Percentiles rank a stretch among this genome's conserved stretches.
Conservation (phyloP, 2,329 filamentous ascomycete species). For the Neodidymelliopsis sp. region DNA sequence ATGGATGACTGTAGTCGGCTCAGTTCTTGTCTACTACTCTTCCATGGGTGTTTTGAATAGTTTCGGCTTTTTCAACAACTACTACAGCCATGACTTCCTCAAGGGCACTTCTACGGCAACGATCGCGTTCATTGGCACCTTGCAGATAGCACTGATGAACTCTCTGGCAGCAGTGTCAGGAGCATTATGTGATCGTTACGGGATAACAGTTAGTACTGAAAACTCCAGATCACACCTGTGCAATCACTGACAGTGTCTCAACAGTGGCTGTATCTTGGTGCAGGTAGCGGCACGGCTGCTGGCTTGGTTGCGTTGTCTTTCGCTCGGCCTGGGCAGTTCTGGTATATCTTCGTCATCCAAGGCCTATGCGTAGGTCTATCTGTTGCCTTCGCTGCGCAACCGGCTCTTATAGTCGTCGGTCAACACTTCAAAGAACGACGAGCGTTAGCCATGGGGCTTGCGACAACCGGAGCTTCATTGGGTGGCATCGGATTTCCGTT, state of each 20-base stretch:
- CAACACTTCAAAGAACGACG: conserved; percentile 56
- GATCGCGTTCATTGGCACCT: conserved; percentile 55
- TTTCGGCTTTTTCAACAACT: conserved; percentile 56
- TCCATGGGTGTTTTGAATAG: conserved; percentile 52
- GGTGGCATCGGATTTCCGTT: conserved; percentile 64
- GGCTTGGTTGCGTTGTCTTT: conserved; percentile 39
- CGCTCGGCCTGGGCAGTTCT: conserved; percentile 36
- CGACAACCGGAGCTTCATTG: conserved; percentile 50
- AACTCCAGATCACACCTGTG: conserved; percentile 11
- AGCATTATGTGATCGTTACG: conserved; percentile 67
- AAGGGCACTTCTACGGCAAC: conserved; percentile 38
- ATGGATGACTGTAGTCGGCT: conserved; percentile 49
- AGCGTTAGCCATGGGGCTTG: conserved; percentile 54
- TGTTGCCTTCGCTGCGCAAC: conserved; percentile 52
- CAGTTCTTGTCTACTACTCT: conserved; percentile 48
- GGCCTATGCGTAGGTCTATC: conserved; percentile 55
- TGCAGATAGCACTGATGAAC: conserved; percentile 57
- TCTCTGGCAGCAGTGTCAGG: conserved; percentile 67
- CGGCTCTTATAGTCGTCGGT: conserved; percentile 50
- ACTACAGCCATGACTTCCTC: conserved; percentile 51
- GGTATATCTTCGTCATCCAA: conserved; percentile 56
- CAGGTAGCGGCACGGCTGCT: conserved; percentile 30
- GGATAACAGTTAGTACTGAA: conserved; percentile 57
- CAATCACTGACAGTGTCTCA: conserved; percentile 34
- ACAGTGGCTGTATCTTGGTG: conserved; percentile 39